Percentiles rank a stretch among this genome's conserved stretches.
Conservation (phyloP, 2,329 filamentous ascomycete genomes). For the Sporothrix protearum region DNA sequence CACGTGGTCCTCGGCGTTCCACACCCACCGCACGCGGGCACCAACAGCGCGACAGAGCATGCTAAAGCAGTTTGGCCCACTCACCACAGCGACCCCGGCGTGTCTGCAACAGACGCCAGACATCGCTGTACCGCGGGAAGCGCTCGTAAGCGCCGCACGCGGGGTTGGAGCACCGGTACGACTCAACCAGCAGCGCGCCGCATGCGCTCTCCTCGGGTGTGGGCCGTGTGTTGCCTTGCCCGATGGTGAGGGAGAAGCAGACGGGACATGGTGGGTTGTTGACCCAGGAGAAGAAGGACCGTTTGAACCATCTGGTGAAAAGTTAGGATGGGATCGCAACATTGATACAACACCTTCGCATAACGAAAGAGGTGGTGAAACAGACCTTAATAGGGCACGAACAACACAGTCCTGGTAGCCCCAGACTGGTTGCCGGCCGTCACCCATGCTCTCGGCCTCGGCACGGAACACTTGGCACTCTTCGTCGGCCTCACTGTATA, state of each 20-base stretch:
- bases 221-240: constrained; percentile 77
- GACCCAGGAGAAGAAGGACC: constrained; percentile 92
- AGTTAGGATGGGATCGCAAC: constrained; percentile 17
- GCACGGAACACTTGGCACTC: constrained; percentile 84
- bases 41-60: constrained; percentile 96
- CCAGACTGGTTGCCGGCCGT: constrained; percentile 79
- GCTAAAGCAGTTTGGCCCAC: constrained; percentile 97
- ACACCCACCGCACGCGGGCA: constrained; percentile 90
- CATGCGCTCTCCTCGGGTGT: constrained; percentile 85
- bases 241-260: constrained; percentile 79
- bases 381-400: constrained; percentile 75
- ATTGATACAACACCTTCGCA: background rate
- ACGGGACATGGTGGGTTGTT: constrained; percentile 86
- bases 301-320: constrained; percentile 78
- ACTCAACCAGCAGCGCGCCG: constrained; percentile 80
- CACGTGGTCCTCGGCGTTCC: constrained; percentile 95
- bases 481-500: constrained; percentile 92
- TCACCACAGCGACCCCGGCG: constrained; percentile 83
- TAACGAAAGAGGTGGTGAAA: constrained; percentile 31
- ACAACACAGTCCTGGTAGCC: constrained; percentile 97
- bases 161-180: constrained; percentile 79
- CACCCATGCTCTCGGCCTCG: constrained; percentile 81
- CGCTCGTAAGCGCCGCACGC: constrained; percentile 73
- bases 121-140: constrained; percentile 92
- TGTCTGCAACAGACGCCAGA: constrained; percentile 86